A percentile compares a stretch with the other conserved stretches of the same genome.
Conservation (phyloP, 129 eudicot genomes). For the Centella asiatica region DNA sequence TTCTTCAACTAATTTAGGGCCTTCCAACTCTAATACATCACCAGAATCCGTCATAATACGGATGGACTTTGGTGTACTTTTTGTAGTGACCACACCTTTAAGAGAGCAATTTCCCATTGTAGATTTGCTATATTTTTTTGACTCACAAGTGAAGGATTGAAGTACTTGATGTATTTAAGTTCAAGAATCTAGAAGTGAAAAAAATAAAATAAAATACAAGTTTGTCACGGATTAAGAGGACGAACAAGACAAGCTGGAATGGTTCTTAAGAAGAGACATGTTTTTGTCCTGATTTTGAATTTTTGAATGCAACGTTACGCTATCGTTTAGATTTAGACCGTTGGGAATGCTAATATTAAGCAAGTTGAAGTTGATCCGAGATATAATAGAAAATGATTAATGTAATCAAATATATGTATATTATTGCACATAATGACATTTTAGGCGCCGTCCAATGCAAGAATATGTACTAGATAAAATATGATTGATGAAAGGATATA, state of each 20-base stretch:
- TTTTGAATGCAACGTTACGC: constrained; percentile 3
- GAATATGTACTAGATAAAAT: background rate
- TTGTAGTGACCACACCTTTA: constrained; percentile 28
- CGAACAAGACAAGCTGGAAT: constrained; percentile 8
- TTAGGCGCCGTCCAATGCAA: constrained; percentile 3
- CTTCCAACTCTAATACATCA: constrained; percentile 25
- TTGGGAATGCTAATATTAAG: constrained; percentile 8
- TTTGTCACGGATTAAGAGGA: constrained; percentile 6
- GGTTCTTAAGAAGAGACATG: background rate
- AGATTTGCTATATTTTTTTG: background rate
- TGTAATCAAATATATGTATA: background rate
- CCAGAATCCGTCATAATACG: constrained; percentile 44
- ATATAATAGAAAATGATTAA: background rate
- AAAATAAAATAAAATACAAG: background rate
- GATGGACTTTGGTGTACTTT: constrained; percentile 14
- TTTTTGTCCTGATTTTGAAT: constrained; percentile 14
- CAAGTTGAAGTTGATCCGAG: constrained; percentile 5
- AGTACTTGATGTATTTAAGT: background rate
- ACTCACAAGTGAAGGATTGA: background rate
- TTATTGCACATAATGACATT: constrained; percentile 2
- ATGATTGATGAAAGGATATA: background rate
- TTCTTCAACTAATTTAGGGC: constrained; percentile 43
- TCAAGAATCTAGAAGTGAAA: background rate
- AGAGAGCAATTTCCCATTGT: constrained; percentile 62
- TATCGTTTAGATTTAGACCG: constrained; percentile 19